These are phyloP conservation scores for Cryptococcus neoformans DNA, from an alignment of 1,284 basidiomycete genomes.

Conservation along the genomic window DNA sequence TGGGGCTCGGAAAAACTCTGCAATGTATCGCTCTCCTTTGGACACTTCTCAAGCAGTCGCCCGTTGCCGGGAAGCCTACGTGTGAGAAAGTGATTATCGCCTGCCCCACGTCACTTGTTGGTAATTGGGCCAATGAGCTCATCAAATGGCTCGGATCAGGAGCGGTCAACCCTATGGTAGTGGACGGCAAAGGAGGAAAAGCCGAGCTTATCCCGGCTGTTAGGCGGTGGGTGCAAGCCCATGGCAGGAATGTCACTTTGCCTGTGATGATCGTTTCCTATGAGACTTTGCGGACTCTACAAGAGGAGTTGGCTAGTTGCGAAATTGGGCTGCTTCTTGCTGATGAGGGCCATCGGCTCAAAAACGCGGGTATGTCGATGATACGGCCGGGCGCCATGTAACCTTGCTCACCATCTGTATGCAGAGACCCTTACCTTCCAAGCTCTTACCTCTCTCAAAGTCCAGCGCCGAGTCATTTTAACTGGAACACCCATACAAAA, in stretches of 20 bases:
- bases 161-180: constrained; percentile 71
- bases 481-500: constrained; percentile 98
- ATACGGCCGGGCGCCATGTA: not conserved
- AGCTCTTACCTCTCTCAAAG: constrained; percentile 77
- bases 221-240: constrained; percentile 78
- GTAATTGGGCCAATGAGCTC: constrained; percentile 98
- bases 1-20: constrained; percentile 95
- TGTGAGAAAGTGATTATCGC: constrained; percentile 97
- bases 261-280: constrained; percentile 99
- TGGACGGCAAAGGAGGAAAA: constrained; percentile 88
- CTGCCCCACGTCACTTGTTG: constrained; percentile 94
- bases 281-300: constrained; percentile 85
- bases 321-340: constrained; percentile 88
- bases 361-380: constrained; percentile 75
- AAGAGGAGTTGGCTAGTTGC: constrained; percentile 69
- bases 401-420: not conserved
- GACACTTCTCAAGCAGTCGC: constrained; percentile 97
- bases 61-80: constrained; percentile 74
- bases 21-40: constrained; percentile 96
- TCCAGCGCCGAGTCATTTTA: constrained; percentile 91
- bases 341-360: constrained; percentile 95
- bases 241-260: constrained; percentile 80
- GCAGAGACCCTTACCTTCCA: constrained; percentile 85
- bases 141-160: constrained; percentile 92
- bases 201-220: constrained; percentile 74